Evolutionary conservation across 2,329 filamentous ascomycete species (phyloP), one percentile per base, ranked within the genome.

Genomic region (Ambrosiella xylebori): DNA sequence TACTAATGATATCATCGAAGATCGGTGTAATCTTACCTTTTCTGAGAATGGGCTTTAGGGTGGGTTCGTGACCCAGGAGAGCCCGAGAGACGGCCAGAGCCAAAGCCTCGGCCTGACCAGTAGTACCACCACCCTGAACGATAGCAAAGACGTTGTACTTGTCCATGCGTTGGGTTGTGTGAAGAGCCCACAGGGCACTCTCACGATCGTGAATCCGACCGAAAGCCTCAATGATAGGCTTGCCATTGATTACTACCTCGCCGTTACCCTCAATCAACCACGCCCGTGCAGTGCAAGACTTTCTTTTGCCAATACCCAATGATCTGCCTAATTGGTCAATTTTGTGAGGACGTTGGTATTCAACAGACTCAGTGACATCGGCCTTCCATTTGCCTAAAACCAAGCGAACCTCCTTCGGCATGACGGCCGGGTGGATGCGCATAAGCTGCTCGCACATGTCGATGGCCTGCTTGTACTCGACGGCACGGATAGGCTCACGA

Each of bases 101-200:
- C 66, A 97, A 79, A 39, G 93, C 90, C 71, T 98, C 93, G 7
- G 93, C 91, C 71, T 98, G 94, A 1, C 93, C 93, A 54, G 93
- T 98, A 53, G 86, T 85, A 65, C 93, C 93, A 63, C 93, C 93
- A 58, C 93, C 93, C 60, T 79, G 77, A 2, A 89, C 87, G 54
- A 86, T 72, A 57, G 84, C 90, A 84, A 88, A 98, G 2, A 96
- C 81, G 66, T 98, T 98, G 76, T 98, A 98, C 71, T 96, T 97
- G 75, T 95, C 89, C 63, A 95, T 71, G 62, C 93, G 77, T 49
- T 85, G 76, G 27, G 89, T 94, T 54, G 82, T 78, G 66, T 90
- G 88, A 66, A 98, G 71, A 7, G 91, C 82, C 91, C 91, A 98
- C 3, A 95, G 74, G 2, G 88, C 91, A 67, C 88, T 96, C 74